phyloP scores from a whole-genome alignment of 2,329 filamentous ascomycete species.

The Cordyceps cateniannulata region DNA sequence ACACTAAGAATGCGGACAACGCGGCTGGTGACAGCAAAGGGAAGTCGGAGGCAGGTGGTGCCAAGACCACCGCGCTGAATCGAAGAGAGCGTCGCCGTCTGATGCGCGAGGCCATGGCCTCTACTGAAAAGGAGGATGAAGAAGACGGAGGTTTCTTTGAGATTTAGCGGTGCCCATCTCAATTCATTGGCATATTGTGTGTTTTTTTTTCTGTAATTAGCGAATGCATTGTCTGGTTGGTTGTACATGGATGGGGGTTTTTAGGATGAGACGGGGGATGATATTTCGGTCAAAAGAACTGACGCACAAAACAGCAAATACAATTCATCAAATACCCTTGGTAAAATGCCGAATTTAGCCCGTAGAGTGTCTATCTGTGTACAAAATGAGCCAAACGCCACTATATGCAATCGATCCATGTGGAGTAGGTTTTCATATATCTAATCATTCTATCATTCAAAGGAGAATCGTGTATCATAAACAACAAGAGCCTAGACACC shows the following conservation, averaged over 20 bases:
- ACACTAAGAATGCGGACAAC: slow-evolving; percentile 19
- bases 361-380: neutral
- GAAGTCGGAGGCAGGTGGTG: neutral
- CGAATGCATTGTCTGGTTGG: slow-evolving; percentile 7
- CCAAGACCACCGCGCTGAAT: slow-evolving; percentile 25
- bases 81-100: slow-evolving; percentile 28
- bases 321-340: neutral
- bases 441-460: neutral
- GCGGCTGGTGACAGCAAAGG: slow-evolving; percentile 19
- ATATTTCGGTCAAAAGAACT: neutral
- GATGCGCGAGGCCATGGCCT: slow-evolving; percentile 28
- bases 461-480: neutral
- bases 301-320: neutral
- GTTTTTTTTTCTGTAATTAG: slow-evolving; percentile 5
- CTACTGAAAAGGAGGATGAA: slow-evolving; percentile 34
- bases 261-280: neutral
- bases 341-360: neutral
- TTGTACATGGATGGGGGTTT: neutral
- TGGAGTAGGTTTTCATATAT: neutral
- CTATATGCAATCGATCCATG: neutral
- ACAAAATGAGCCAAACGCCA: neutral
- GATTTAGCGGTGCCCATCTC: neutral
- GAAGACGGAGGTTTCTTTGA: slow-evolving; percentile 53
- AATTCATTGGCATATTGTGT: neutral
- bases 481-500: neutral